Evolutionary conservation across 495 filamentous ascomycete species (phyloP).

Genomic region (Xylaria nigripes): DNA sequence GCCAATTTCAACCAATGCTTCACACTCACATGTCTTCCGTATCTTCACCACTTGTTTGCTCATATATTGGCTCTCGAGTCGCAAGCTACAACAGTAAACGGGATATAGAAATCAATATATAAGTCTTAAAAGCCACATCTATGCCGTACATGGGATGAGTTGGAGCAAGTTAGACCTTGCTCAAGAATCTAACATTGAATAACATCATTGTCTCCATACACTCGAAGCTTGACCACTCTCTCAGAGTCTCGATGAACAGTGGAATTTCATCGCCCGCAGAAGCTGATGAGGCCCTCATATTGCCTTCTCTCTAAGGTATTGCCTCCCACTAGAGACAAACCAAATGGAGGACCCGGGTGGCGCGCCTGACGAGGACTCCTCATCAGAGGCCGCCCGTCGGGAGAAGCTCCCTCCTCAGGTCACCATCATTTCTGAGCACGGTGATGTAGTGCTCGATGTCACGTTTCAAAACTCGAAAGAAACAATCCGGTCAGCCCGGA

Average conservation of each 20-base stretch:
- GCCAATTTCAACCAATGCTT: background rate
- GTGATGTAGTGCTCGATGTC: conserved; percentile 50
- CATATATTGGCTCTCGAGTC: no score
- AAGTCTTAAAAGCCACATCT: no score
- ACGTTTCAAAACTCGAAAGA: conserved; percentile 44
- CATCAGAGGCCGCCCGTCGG: conserved; percentile 4
- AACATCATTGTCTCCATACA: background rate
- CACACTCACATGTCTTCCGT: no score
- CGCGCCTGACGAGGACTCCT: conserved; percentile 13
- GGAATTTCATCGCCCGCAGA: background rate
- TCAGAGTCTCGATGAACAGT: background rate
- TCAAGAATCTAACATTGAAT: background rate
- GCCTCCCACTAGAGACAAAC: conserved; percentile 29
- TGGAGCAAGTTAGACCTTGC: background rate
- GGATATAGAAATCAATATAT: no score
- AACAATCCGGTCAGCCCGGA: conserved; percentile 26
- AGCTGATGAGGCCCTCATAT: conserved; percentile 26
- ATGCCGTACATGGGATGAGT: background rate
- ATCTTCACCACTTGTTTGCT: no score
- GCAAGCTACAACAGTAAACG: no score
- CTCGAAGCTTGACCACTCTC: background rate
- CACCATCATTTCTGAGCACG: conserved; percentile 39
- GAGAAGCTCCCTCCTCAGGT: conserved; percentile 21
- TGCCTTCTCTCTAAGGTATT: conserved; percentile 21
- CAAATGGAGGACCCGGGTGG: conserved; percentile 22